Evolutionary conservation across 495 filamentous ascomycete genomes (phyloP), one percentile per base, ranked within the genome.

Genomic region (Xylaria grammica): DNA sequence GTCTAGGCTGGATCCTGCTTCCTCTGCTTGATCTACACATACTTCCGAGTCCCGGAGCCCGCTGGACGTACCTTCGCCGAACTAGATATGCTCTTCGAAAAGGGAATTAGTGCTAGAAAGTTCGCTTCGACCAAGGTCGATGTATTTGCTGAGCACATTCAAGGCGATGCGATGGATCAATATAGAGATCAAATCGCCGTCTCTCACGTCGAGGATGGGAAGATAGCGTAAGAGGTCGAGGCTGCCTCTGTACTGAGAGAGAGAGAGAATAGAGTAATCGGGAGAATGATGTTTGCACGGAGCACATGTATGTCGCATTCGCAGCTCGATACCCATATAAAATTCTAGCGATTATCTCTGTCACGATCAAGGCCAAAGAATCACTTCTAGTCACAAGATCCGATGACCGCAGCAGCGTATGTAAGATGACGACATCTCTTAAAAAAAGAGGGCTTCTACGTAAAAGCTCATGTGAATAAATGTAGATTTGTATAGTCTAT

Each of bases 41-140:
- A 86, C 75, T 92, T 92, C 82, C 85, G 90, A 7, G 82, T 93
- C 1, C 90, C 90, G 0, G 90, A 93, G 65, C 90, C 90, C 0
- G 74, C 77, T 1, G 90, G 89, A 10, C 84, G 89, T 22, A 85
- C 88, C 0, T 93, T 90, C 67, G 89, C 88, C 5, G 90, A 93
- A 73, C 74, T 93, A 61, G 90, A 93, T 70, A 44, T 91, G 20
- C 79, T 93, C 45, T 93, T 93, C 71, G 84, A 91, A 77, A 75
- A 82, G 44, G 75, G 80, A 2, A 77, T 90, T 19, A 85, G 81
- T 64, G 90, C 90, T 9, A 79, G 90, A 56, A 88, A 91, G 69
- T 93, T 93, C 66, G 81, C 82, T 1, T 76, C 67, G 13, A 90
- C 89, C 0, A 68, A 85, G 32, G 88, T 91, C 4, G 83, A 91